A percentile compares a stretch with the other conserved stretches of the same genome.
phyloP scores from a whole-genome alignment of 371 early-diverging fungal species.

The Mortierella sp. region DNA sequence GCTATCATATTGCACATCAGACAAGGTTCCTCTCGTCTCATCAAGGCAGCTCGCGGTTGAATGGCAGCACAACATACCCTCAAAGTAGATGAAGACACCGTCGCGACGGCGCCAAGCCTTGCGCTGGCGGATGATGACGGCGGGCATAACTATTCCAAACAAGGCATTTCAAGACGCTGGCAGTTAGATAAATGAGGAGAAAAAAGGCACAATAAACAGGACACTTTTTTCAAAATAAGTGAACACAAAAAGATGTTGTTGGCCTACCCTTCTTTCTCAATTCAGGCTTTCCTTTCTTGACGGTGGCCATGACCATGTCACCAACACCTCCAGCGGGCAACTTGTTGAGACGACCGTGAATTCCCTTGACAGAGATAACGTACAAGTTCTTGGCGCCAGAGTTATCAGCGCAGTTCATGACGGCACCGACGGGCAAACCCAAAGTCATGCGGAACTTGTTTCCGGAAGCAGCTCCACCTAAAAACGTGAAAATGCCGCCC shows the following conservation, averaged over 20 bases:
- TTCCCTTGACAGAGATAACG: slow-evolving; percentile 98
- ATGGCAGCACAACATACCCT: slow-evolving; percentile 71
- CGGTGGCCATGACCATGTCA: slow-evolving; percentile 99
- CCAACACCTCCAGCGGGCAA: slow-evolving; percentile 99
- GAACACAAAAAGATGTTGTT: neutral
- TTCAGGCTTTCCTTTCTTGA: slow-evolving; percentile 99
- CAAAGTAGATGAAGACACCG: slow-evolving; percentile 99
- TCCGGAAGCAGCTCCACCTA: slow-evolving; percentile 82
- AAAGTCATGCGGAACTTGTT: slow-evolving; percentile 99
- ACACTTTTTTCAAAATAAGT: neutral
- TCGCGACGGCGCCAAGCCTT: slow-evolving; percentile 99
- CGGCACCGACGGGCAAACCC: slow-evolving; percentile 99
- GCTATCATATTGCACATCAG: neutral
- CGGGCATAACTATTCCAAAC: slow-evolving; percentile 89
- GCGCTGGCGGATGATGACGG: slow-evolving; percentile 99
- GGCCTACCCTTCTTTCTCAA: slow-evolving; percentile 98
- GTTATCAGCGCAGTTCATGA: slow-evolving; percentile 99
- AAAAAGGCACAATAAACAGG: neutral
- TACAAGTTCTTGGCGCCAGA: slow-evolving; percentile 99
- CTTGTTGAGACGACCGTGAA: slow-evolving; percentile 98
- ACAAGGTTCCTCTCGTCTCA: too few species aligned
- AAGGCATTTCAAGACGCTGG: neutral
- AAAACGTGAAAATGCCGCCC: neutral
- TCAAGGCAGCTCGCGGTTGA: neutral
- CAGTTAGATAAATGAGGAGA: neutral